Evolutionary conservation across 192 early-diverging fungal species (phyloP).

Genomic region (Coemansia sp.): DNA sequence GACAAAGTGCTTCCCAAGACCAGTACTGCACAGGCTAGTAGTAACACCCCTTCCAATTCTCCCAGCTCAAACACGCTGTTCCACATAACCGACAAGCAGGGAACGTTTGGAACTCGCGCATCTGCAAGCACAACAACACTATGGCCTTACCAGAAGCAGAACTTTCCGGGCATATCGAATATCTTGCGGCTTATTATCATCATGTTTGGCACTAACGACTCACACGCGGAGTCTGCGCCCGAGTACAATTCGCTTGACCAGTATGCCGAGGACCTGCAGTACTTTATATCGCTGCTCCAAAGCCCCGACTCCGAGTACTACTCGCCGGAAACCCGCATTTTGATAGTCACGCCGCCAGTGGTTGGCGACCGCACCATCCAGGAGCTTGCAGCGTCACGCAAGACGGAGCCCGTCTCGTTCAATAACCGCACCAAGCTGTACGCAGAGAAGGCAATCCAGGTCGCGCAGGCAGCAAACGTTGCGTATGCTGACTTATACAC

Average conservation of each 20-base stretch:
- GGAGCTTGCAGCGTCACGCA: not conserved
- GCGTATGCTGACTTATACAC: slow-evolving; percentile 35
- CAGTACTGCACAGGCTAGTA: not conserved
- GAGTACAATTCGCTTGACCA: slow-evolving; percentile 64
- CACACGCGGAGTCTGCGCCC: slow-evolving; percentile 41
- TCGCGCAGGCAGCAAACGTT: slow-evolving; percentile 45
- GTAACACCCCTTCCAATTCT: not conserved
- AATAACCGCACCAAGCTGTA: slow-evolving; percentile 52
- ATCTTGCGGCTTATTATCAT: slow-evolving; percentile 9
- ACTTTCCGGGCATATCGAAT: not conserved
- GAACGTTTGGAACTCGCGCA: not conserved
- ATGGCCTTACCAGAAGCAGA: not conserved
- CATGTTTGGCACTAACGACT: slow-evolving; percentile 87
- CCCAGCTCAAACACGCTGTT: not conserved
- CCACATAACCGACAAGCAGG: not conserved
- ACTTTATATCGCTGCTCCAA: slow-evolving; percentile 59
- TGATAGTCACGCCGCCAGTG: slow-evolving; percentile 72
- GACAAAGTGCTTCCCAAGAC: slow-evolving; percentile 54
- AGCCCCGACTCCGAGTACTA: slow-evolving; percentile 53
- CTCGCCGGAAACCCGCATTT: slow-evolving; percentile 59
- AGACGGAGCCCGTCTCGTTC: slow-evolving; percentile 3
- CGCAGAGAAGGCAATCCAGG: slow-evolving; percentile 43
- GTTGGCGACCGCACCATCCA: slow-evolving; percentile 53
- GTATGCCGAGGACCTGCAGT: slow-evolving; percentile 61
- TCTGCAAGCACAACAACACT: not conserved